Evolutionary conservation across 2,329 filamentous ascomycete genomes (phyloP), one percentile per base, ranked within the genome.

Genomic region (Xylariales sp.): DNA sequence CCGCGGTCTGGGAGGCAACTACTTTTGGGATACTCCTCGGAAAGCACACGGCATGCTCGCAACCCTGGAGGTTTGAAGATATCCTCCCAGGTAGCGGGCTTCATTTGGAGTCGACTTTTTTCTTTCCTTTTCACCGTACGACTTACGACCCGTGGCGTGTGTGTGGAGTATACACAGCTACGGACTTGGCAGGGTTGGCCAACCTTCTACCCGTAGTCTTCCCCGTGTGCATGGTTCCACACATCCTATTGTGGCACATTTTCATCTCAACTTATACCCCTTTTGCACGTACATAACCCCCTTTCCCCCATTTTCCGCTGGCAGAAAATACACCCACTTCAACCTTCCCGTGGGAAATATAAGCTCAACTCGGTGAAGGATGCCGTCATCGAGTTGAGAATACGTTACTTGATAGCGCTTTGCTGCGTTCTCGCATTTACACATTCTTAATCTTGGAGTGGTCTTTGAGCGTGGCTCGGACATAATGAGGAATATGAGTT

Each of bases 161-260:
- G n/a, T n/a, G n/a, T n/a, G n/a, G n/a, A n/a, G n/a, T n/a, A n/a
- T n/a, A n/a, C n/a, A n/a, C n/a, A n/a, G n/a, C n/a, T n/a, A n/a
- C n/a, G n/a, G n/a, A n/a, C n/a, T n/a, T n/a, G n/a, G n/a, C n/a
- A n/a, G n/a, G n/a, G n/a, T n/a, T n/a, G n/a, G n/a, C n/a, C n/a
- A n/a, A n/a, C n/a, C n/a, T n/a, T n/a, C n/a, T n/a, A n/a, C n/a
- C n/a, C n/a, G n/a, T n/a, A n/a, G n/a, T n/a, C n/a, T n/a, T 39
- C 31, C 42, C 49, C 44, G 48, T 52, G 56, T 27, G 51, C 55
- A 59, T 55, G 53, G 55, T 53, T n/a, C n/a, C n/a, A n/a, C 21
- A 22, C 19, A 42, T 27, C 27, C 36, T 39, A 22, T 37, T 28
- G 25, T 19, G 32, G 14, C 34, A 34, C 34, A 24, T 25, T 43